Base-by-base conservation (phyloP, 495 filamentous ascomycete genomes). In the Aspergillus incahuasiensis region DNA sequence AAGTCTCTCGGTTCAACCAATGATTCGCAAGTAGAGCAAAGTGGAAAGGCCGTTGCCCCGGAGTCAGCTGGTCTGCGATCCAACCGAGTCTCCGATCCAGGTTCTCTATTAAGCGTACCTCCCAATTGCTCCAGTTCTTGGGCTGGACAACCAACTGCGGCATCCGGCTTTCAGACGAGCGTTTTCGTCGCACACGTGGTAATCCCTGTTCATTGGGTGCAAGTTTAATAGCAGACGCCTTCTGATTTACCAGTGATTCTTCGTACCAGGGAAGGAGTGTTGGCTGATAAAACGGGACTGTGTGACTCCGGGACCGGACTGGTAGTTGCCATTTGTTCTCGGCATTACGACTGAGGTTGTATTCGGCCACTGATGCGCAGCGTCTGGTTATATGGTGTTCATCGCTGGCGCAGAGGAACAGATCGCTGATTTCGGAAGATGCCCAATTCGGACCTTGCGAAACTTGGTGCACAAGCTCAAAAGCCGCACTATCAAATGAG, bases 21-120 rank as follows among this genome's bases (percentile, higher is more conserved):
- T 76, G 74, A 32, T 75, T 76, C 22, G 73, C 64, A 34, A 78
- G 69, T 19, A 71, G 52, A 12, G 71, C 57, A 49, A 78, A 76
- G 45, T 76, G 73, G 49, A 69, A 78, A 5, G 73, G 68, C 48
- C 68, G 73, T 51, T 67, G 63, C 8, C 75, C 75, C 2, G 75
- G 72, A 6, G 59, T 70, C 13, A 68, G 59, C 56, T 78, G 74
- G 30, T 68, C 59, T 22, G 63, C 59, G n/a, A 71, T 53, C 75
- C 75, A 78, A 5, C 62, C 52, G 9, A 78, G 60, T 48, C 67
- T 72, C 43, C 74, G 66, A 48, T 76, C 60, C 46, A 76, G 38
- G 16, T 51, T 55, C 28, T 75, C 62, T 44, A 76, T 59, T 25
- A 75, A 49, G 22, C 60, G 60, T 40, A 74, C 44, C 43, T 78